Conservation (phyloP, 2,329 filamentous ascomycete genomes). For the Botrytis deweyae region DNA sequence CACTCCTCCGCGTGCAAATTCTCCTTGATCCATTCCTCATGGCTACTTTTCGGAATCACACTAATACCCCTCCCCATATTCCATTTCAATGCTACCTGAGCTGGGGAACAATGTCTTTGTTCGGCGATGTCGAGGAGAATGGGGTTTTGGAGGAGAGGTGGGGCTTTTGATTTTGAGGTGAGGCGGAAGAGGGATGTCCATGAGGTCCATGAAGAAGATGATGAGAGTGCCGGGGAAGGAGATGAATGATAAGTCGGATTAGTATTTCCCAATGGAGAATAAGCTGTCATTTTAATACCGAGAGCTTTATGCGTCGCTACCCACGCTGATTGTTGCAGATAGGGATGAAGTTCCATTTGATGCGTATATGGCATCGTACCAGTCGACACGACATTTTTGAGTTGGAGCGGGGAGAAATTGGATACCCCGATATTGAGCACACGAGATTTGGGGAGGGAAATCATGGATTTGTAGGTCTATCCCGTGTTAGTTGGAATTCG, state of each 20-base stretch:
- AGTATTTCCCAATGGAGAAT: slow-evolving; percentile 44
- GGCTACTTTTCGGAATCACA: slow-evolving; percentile 52
- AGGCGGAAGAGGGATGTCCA: background rate
- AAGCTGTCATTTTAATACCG: slow-evolving; percentile 41
- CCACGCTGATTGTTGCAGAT: slow-evolving; percentile 59
- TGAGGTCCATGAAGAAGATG: background rate
- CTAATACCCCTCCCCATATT: slow-evolving; percentile 47
- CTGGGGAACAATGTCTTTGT: slow-evolving; percentile 34
- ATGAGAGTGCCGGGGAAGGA: background rate
- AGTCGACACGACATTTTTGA: slow-evolving; percentile 22
- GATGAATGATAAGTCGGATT: slow-evolving; percentile 43
- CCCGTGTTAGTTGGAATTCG: slow-evolving; percentile 49
- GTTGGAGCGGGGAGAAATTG: slow-evolving; percentile 65
- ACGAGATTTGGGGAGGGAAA: slow-evolving; percentile 65
- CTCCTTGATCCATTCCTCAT: slow-evolving; percentile 45
- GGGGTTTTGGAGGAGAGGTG: slow-evolving; percentile 8
- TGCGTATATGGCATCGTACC: slow-evolving; percentile 65
- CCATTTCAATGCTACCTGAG: slow-evolving; percentile 51
- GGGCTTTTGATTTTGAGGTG: background rate
- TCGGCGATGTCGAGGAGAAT: background rate
- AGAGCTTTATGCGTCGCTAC: slow-evolving; percentile 32
- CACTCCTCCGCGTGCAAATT: slow-evolving; percentile 52
- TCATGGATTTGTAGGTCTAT: slow-evolving; percentile 74
- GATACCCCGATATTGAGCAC: slow-evolving; percentile 78
- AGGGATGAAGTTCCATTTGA: slow-evolving; percentile 78